phyloP scores from a whole-genome alignment of 2,329 filamentous ascomycete species.

The Pezicula radicicola region DNA sequence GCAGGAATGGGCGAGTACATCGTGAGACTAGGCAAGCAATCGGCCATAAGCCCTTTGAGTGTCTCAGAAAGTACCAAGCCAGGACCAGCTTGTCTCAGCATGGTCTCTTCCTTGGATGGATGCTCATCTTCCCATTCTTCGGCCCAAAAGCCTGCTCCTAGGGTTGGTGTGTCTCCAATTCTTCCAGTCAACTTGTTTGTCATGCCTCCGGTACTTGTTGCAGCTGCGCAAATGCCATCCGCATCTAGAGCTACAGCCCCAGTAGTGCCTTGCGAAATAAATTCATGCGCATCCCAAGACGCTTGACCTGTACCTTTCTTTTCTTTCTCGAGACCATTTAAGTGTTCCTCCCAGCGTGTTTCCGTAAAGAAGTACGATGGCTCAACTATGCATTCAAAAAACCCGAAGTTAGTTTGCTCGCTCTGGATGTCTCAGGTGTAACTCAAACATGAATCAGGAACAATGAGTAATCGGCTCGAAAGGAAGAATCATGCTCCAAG shows the following conservation, averaged over 20 bases:
- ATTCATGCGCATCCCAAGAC: slow-evolving; percentile 59
- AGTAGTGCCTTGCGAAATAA: slow-evolving; percentile 79
- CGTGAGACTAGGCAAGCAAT: slow-evolving; percentile 53
- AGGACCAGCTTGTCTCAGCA: slow-evolving; percentile 22
- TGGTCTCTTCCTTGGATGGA: slow-evolving; percentile 21
- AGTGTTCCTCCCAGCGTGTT: slow-evolving; percentile 75
- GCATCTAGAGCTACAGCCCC: slow-evolving; percentile 79
- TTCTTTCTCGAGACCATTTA: slow-evolving; percentile 51
- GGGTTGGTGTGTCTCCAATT: slow-evolving; percentile 80
- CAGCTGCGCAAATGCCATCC: slow-evolving; percentile 69
- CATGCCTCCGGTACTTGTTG: slow-evolving; percentile 70
- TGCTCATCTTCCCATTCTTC: slow-evolving; percentile 69
- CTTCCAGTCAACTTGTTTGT: slow-evolving; percentile 87
- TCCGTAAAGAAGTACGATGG: slow-evolving; percentile 76
- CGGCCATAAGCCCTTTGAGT: slow-evolving; percentile 48
- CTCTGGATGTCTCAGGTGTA: too few relatives aligned
- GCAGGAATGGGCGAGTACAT: slow-evolving; percentile 24
- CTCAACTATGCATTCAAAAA: slow-evolving; percentile 35
- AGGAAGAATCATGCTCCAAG: too few relatives aligned
- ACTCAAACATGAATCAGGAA: too few relatives aligned
- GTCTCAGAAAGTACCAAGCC: slow-evolving; percentile 38
- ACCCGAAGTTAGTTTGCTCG: too few relatives aligned
- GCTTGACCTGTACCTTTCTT: slow-evolving; percentile 36
- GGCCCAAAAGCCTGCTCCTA: slow-evolving; percentile 87
- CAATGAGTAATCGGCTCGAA: too few relatives aligned